These are phyloP conservation scores for Solanum piurae DNA, from an alignment of 257 asterid species.

Conservation along the genomic window DNA sequence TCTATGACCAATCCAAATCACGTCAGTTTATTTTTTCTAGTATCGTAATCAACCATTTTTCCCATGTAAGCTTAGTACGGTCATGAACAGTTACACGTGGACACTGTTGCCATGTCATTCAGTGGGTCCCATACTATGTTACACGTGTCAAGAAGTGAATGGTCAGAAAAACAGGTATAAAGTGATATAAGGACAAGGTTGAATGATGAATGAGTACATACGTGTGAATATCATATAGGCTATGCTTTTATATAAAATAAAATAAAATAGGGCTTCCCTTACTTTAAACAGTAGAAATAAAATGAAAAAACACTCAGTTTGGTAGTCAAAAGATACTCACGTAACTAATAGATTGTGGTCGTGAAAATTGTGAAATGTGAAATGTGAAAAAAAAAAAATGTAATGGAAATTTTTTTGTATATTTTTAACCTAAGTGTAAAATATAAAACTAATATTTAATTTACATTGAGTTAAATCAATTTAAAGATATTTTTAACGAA, in stretches of 20 bases:
- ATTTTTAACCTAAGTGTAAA: too few species aligned
- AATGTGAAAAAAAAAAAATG: too few species aligned
- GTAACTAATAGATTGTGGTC: background rate
- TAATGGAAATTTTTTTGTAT: too few species aligned
- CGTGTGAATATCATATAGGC: background rate
- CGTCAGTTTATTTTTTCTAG: background rate
- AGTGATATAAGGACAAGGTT: background rate
- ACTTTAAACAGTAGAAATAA: background rate
- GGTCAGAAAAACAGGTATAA: background rate
- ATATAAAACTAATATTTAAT: too few species aligned
- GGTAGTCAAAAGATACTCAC: background rate
- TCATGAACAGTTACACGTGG: background rate
- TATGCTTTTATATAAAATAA: background rate
- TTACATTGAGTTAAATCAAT: background rate
- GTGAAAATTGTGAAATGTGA: too few species aligned
- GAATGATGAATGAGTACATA: background rate
- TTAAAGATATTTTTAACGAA: too few species aligned
- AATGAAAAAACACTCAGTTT: background rate
- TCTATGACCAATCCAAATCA: conserved; percentile 23
- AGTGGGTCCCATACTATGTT: background rate
- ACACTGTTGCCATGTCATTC: background rate
- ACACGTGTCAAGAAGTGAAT: background rate
- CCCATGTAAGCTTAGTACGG: background rate
- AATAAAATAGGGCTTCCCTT: too few species aligned
- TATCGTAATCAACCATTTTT: background rate